A percentile compares a stretch with the other conserved stretches of the same genome.
phyloP scores from a whole-genome alignment of 129 eudicot species.

The carrot (Daucus carota) region DH1_v3.0 NC_030387.2:37671001-37671500 shows the following conservation, averaged over 20 bases:
- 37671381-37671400: background rate
- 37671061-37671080: constrained; percentile 96
- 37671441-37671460: background rate
- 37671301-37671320: background rate
- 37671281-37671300: background rate
- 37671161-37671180: background rate
- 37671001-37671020: constrained; percentile 56
- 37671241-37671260: background rate
- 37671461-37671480: background rate
- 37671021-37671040: constrained; percentile 59
- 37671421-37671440: background rate
- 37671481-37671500: background rate
- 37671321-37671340: background rate
- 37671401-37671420: background rate
- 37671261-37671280: background rate
- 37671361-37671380: background rate
- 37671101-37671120: constrained; percentile 38
- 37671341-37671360: background rate
- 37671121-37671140: background rate
- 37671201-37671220: background rate
- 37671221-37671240: background rate
- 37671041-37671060: constrained; percentile 95
- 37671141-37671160: background rate
- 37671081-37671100: constrained; percentile 96
- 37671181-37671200: background rate